Evolutionary conservation across 345 rosid genomes (phyloP).

Genomic region (Heritiera fomes): DNA sequence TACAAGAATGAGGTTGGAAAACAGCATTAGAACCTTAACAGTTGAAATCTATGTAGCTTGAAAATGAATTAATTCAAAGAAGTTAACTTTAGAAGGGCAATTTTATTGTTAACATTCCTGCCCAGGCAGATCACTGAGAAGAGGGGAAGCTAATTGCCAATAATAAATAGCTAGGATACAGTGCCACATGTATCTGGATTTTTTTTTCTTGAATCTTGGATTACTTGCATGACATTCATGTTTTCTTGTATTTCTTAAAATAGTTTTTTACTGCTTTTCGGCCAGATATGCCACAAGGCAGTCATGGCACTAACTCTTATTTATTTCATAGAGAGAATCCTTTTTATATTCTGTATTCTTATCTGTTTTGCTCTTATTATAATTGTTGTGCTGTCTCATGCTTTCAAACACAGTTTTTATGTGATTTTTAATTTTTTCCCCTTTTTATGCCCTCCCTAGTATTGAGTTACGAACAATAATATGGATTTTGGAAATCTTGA

Average conservation of each 20-base stretch:
- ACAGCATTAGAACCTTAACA: neutral
- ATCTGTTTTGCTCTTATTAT: neutral
- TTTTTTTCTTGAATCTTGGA: neutral
- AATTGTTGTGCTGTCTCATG: neutral
- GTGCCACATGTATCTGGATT: neutral
- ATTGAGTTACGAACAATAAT: neutral
- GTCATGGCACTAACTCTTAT: neutral
- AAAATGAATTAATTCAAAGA: constrained; percentile 1
- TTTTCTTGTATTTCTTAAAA: constrained; percentile 1
- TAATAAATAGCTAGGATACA: neutral
- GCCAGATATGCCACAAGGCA: neutral
- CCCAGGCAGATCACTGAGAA: neutral
- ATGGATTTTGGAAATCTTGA: neutral
- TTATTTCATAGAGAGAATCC: neutral
- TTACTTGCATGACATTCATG: neutral
- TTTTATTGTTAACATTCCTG: neutral
- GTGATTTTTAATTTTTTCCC: neutral
- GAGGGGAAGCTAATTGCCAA: neutral
- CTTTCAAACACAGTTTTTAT: neutral
- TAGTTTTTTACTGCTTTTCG: neutral
- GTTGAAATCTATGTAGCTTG: neutral
- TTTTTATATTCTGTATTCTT: neutral
- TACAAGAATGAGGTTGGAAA: no score
- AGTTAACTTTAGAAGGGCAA: neutral
- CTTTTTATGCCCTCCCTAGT: neutral